Evolutionary conservation across 1,284 basidiomycete genomes (phyloP).

Genomic region (Ceratobasidium theobromae): DNA sequence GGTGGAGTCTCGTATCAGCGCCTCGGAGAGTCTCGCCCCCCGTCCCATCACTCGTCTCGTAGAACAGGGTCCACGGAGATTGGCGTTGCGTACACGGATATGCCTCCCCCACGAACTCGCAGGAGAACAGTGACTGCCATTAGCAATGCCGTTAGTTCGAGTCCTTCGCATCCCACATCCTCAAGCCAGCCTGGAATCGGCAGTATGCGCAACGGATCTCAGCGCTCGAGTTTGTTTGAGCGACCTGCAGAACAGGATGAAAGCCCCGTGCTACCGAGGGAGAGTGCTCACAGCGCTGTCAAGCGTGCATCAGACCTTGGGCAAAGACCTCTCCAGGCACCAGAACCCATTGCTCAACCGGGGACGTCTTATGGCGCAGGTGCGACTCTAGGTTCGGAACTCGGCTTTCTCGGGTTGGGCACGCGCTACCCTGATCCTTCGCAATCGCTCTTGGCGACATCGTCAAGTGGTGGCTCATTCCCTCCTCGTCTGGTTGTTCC

Average conservation of each 20-base stretch:
- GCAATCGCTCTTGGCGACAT: slow-evolving; percentile 23
- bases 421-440: slow-evolving; percentile 22
- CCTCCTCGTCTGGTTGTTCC: slow-evolving; percentile 25
- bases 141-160: slow-evolving; percentile 17
- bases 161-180: slow-evolving; percentile 26
- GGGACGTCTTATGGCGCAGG: not conserved
- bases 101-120: slow-evolving; percentile 9
- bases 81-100: slow-evolving; percentile 24
- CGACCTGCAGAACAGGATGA: slow-evolving; percentile 25
- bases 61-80: slow-evolving; percentile 20
- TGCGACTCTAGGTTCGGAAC: slow-evolving; percentile 9
- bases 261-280: slow-evolving; percentile 20
- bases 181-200: slow-evolving; percentile 26
- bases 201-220: slow-evolving; percentile 23
- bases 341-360: slow-evolving; percentile 9
- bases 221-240: slow-evolving; percentile 24
- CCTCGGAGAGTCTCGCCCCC: not conserved
- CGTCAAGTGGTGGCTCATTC: slow-evolving; percentile 21
- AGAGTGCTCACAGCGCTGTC: slow-evolving; percentile 7
- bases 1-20: slow-evolving; percentile 23
- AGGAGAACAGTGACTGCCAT: slow-evolving; percentile 11
- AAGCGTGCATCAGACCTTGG: slow-evolving; percentile 18
- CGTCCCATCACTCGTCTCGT: slow-evolving; percentile 2
- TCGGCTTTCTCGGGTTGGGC: slow-evolving; percentile 21
- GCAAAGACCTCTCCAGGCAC: not conserved